phyloP scores from a whole-genome alignment of 345 rosid species.

The Salix arbutifolia region DNA sequence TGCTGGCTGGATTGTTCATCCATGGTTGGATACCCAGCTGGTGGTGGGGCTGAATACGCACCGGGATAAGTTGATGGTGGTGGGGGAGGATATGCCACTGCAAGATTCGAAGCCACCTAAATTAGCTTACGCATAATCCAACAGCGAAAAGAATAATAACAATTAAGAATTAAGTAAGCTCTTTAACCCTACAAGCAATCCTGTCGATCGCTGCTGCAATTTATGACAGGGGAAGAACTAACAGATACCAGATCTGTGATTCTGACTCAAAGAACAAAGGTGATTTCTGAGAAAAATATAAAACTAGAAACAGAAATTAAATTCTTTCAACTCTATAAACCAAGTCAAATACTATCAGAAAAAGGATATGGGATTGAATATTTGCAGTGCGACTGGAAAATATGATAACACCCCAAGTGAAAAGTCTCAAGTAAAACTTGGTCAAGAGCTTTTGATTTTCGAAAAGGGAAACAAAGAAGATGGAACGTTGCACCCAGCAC shows the following conservation, averaged over 20 bases:
- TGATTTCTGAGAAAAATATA: too few relatives aligned
- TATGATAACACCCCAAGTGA: too few relatives aligned
- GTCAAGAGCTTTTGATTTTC: not conserved
- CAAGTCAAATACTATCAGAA: too few relatives aligned
- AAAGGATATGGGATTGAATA: too few relatives aligned
- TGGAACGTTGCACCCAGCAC: not conserved
- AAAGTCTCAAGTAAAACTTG: too few relatives aligned
- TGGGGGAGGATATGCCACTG: slow-evolving; percentile 4
- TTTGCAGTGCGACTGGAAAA: too few relatives aligned
- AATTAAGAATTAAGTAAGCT: not conserved
- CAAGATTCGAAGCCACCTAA: not conserved
- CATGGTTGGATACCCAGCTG: slow-evolving; percentile 50
- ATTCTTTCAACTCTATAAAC: too few relatives aligned
- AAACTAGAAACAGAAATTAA: too few relatives aligned
- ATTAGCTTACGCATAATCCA: not conserved
- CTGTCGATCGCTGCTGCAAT: not conserved
- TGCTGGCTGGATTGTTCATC: slow-evolving; percentile 21
- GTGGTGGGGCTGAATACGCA: slow-evolving; percentile 38
- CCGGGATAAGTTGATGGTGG: not conserved
- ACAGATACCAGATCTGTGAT: not conserved
- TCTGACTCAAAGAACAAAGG: not conserved
- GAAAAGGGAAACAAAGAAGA: not conserved
- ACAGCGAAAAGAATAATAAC: too few relatives aligned
- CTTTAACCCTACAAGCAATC: not conserved
- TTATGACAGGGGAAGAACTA: not conserved